Percentiles rank a stretch among this genome's conserved stretches.
phyloP scores from a whole-genome alignment of 108 stramenopile species.

The Parietichytrium sp. region DNA sequence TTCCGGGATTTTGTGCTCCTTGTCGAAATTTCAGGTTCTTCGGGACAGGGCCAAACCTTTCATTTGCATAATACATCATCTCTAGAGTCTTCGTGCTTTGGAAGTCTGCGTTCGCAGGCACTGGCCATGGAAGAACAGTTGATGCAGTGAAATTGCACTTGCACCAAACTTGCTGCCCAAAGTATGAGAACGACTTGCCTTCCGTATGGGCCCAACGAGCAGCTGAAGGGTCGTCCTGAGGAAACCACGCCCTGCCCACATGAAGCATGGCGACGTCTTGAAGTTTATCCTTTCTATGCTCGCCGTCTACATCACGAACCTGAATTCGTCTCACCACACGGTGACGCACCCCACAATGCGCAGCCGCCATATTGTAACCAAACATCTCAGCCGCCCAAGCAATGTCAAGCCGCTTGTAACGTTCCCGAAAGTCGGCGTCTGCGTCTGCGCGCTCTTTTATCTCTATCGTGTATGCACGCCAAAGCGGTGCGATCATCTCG shows the following conservation, averaged over 20 bases:
- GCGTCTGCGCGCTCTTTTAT: not conserved
- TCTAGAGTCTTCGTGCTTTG: not conserved
- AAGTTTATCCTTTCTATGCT: not conserved
- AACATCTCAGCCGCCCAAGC: slow-evolving; percentile 34
- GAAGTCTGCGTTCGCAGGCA: slow-evolving; percentile 8
- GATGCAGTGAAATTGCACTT: slow-evolving; percentile 33
- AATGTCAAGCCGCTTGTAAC: not conserved
- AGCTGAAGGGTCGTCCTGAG: not conserved
- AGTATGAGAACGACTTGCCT: not conserved
- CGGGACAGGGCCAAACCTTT: slow-evolving; percentile 9
- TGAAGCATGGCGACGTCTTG: slow-evolving; percentile 9
- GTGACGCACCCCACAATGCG: slow-evolving; percentile 1
- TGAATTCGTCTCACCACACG: not conserved
- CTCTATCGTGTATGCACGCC: slow-evolving; percentile 1
- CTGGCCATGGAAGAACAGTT: slow-evolving; percentile 15
- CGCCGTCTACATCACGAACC: slow-evolving; percentile 28
- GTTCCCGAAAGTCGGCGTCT: not conserved
- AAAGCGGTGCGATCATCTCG: slow-evolving; percentile 1
- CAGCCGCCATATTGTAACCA: slow-evolving; percentile 27
- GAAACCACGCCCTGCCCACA: slow-evolving; percentile 29
- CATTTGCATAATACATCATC: not conserved
- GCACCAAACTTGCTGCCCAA: slow-evolving; percentile 40
- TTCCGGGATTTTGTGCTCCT: too few species aligned
- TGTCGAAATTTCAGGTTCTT: not conserved
- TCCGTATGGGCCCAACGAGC: slow-evolving; percentile 12